Evolutionary conservation across 305 asterid genomes (phyloP), one percentile per base, ranked within the genome.

Genomic region (Fraxinus velutina): DNA sequence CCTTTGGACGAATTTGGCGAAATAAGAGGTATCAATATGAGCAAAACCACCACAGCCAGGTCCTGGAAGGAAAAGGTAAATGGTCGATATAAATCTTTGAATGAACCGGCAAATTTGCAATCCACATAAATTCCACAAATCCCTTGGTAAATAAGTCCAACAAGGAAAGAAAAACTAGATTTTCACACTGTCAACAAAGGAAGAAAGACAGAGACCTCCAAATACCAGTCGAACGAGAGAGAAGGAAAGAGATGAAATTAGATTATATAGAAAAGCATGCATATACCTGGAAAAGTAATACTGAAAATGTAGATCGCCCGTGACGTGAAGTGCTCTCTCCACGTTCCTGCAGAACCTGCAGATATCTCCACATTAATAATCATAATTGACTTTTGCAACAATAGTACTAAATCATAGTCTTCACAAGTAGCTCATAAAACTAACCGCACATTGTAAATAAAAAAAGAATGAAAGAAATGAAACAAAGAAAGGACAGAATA

Each of bases 291-390:
- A 96, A 96, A 79, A 96, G 98, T 86, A 96, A 90, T 79, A 96
- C 98, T 52, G 99, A 96, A 87, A 96, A 96, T 77, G 99, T 91
- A 73, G 99, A 97, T 81, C 99, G 97, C 82, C 99, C 98, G 71
- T 96, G 99, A 76, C 99, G 99, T 79, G 98, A 96, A 81, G 99
- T 94, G 92, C 99, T 96, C 92, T 96, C 99, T 83, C 99, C 98
- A 27, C 99, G 94, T 84, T 96, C 99, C 85, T 96, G 99, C 89
- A 96, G 88, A 76, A 96, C 99, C 99, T 96, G 89, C 88, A 88
- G 79, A 84, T 79, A 88, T 70, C 72, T 83, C 86, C 17, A 57
- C 68, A 57, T 57, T 33, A 36, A 83, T 82, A 78, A 86, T 77
- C 76, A 78, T 80, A 86, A 75, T 71, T 82, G 86, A 79, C 74